Conservation (phyloP, 768 basidiomycete species). For the Suillus hirtellus region DNA sequence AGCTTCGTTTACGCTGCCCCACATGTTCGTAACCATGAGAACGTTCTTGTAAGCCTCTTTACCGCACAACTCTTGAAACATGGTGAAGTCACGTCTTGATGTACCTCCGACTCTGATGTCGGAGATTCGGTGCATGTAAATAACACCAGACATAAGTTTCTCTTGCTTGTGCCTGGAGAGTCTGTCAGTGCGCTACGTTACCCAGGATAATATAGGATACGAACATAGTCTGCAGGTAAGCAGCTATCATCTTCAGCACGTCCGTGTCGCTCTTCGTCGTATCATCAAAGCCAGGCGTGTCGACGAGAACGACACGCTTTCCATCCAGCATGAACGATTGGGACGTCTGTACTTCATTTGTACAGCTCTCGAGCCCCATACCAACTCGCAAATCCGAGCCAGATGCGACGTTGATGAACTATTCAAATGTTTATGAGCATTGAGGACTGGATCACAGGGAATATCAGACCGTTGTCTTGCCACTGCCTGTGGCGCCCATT, state of each 20-base stretch:
- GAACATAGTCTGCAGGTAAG: constrained; percentile 33
- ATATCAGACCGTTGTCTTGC: constrained; percentile 19
- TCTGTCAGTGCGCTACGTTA: constrained; percentile 14
- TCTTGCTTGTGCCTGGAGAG: constrained; percentile 32
- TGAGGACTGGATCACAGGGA: background rate
- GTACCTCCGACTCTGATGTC: constrained; percentile 51
- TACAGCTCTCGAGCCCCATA: constrained; percentile 37
- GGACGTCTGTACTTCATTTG: constrained; percentile 34
- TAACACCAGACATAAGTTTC: constrained; percentile 45
- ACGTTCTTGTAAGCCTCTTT: constrained; percentile 51
- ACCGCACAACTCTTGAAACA: constrained; percentile 57
- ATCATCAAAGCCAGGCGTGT: constrained; percentile 67
- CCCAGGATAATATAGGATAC: constrained; percentile 4
- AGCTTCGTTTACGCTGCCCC: constrained; percentile 40
- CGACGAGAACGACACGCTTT: constrained; percentile 48
- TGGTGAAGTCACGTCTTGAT: constrained; percentile 47
- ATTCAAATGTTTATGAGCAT: constrained; percentile 3
- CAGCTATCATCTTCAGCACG: constrained; percentile 52
- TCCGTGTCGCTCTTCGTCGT: constrained; percentile 50
- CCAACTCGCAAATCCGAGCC: constrained; percentile 34
- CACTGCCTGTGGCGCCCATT: constrained; percentile 22
- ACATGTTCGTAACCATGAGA: constrained; percentile 55
- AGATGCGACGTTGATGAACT: constrained; percentile 41
- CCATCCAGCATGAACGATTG: constrained; percentile 29
- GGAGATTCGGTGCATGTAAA: constrained; percentile 54